Percentiles rank a stretch among this genome's conserved stretches.
Conservation (phyloP, 257 asterid species). For the Capsicum pubescens region DNA sequence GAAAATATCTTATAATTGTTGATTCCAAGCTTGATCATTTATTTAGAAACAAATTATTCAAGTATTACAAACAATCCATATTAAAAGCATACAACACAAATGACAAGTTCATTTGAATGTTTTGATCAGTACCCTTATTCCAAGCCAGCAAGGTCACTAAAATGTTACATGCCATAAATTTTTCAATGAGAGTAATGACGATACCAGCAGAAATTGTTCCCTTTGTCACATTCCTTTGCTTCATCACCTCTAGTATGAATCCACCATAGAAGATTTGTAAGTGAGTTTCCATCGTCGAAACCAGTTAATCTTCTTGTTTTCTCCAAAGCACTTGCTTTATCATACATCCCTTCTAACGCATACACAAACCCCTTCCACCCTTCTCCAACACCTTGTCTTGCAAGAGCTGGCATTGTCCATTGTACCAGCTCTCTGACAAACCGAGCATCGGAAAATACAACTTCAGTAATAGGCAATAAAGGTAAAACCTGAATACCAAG, state of each 20-base stretch:
- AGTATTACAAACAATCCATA: background rate
- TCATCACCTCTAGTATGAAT: slow-evolving; percentile 58
- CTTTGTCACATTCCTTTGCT: slow-evolving; percentile 40
- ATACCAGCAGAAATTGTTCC: slow-evolving; percentile 55
- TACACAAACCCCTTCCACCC: slow-evolving; percentile 85
- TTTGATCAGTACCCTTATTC: background rate
- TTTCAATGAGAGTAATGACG: slow-evolving; percentile 61
- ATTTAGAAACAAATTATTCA: background rate
- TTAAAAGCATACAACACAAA: background rate
- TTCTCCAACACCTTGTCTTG: slow-evolving; percentile 72
- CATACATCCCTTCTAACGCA: slow-evolving; percentile 74
- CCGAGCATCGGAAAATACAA: slow-evolving; percentile 54
- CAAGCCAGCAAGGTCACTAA: background rate
- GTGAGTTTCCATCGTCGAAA: slow-evolving; percentile 72
- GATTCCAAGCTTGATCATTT: background rate
- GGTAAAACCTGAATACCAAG: slow-evolving; percentile 80
- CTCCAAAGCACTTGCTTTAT: slow-evolving; percentile 49
- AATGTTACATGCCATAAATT: background rate
- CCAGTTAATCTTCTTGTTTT: slow-evolving; percentile 52
- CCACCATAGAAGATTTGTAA: slow-evolving; percentile 82
- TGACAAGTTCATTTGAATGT: background rate
- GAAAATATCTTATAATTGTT: background rate
- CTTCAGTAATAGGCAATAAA: slow-evolving; percentile 64
- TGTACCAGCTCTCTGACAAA: slow-evolving; percentile 58
- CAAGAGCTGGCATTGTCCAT: slow-evolving; percentile 66